Evolutionary conservation across 495 filamentous ascomycete genomes (phyloP).

Genomic region (Talaromyces borbonicus): DNA sequence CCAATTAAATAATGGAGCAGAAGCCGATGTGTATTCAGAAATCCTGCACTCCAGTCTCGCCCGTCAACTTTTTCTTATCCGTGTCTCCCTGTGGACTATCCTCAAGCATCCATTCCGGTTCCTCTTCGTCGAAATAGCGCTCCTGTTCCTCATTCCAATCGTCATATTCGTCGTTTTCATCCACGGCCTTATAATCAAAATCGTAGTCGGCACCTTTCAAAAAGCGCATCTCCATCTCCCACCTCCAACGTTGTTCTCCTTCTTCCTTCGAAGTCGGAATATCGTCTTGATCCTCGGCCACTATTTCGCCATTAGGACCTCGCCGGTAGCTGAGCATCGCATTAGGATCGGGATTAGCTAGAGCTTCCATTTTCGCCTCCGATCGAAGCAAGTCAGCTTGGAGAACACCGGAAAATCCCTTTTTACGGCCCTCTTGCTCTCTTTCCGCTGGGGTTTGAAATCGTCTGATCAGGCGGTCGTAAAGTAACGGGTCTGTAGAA

Average conservation of each 20-base stretch:
- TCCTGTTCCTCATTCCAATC: slow-evolving; percentile 53
- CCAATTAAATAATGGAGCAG: not conserved
- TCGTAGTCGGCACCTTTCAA: slow-evolving; percentile 61
- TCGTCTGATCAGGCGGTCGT: slow-evolving; percentile 68
- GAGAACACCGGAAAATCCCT: slow-evolving; percentile 64
- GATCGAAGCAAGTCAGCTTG: slow-evolving; percentile 62
- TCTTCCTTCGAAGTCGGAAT: slow-evolving; percentile 53
- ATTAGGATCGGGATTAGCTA: slow-evolving; percentile 45
- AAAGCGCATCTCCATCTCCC: slow-evolving; percentile 61
- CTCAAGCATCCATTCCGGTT: slow-evolving; percentile 50
- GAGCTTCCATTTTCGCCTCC: slow-evolving; percentile 59
- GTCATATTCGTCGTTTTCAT: slow-evolving; percentile 61
- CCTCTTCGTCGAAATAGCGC: slow-evolving; percentile 68
- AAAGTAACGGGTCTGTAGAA: slow-evolving; percentile 60
- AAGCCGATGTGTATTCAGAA: slow-evolving; percentile 40
- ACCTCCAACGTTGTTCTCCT: slow-evolving; percentile 53
- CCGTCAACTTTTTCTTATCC: slow-evolving; percentile 30
- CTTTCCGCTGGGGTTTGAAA: slow-evolving; percentile 67
- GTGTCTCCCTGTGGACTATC: slow-evolving; percentile 29
- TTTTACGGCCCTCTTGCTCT: slow-evolving; percentile 56
- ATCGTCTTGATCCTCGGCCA: slow-evolving; percentile 47
- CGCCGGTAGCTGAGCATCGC: slow-evolving; percentile 36
- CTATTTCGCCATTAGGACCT: slow-evolving; percentile 44
- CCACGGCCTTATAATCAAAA: slow-evolving; percentile 63
- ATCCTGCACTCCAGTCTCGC: slow-evolving; percentile 77